Base-by-base conservation (phyloP, 768 basidiomycete genomes). In the Artomyces pyxidatus region DNA sequence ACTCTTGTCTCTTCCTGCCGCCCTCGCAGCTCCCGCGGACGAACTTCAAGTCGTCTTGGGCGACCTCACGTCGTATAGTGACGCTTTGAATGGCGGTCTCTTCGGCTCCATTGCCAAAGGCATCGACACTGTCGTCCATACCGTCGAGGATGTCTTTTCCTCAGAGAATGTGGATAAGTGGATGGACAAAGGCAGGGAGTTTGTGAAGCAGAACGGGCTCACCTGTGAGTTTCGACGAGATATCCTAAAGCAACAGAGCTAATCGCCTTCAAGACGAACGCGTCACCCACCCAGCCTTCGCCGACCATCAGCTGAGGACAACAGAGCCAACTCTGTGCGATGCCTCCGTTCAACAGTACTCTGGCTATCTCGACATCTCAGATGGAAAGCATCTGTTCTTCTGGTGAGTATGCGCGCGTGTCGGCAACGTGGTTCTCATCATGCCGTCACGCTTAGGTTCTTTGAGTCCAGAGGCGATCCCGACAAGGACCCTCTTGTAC, bases 391-490 rank as follows among this genome's bases (percentile, higher is more conserved):
- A 81, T 53, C 61, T 80, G 45, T 81, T 80, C 70, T 80, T 77
- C 68, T 80, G 78, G 78, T 75, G 63, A 52, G 63, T 56, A n/a
- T 27, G 2, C 9, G 25, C 21, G 11, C 12, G 2, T 28, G 6
- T 12, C 2, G 14, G 23, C n/a, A 10, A 8, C 35, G 16, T 23
- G n/a, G 17, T 32, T 22, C 26, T 32, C 21, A 16, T 42, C 19
- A 47, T n/a, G n/a, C 23, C 6, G 38, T 40, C n/a, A 11, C 10
- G 22, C 4, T 35, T 50, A 88, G 87, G 87, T 92, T 90, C 76
- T 92, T 97, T 57, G 94, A 96, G 67, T 80, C 86, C 1, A 75
- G 93, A 29, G 70, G 68, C 47, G 73, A 78, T 16, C 93, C 95
- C 0, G 67, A 75, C 44, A 71, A 79, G 45, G 91, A 87, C 6